Evolutionary conservation across 1,284 basidiomycete genomes (phyloP).

Genomic region (Trametes sp.): DNA sequence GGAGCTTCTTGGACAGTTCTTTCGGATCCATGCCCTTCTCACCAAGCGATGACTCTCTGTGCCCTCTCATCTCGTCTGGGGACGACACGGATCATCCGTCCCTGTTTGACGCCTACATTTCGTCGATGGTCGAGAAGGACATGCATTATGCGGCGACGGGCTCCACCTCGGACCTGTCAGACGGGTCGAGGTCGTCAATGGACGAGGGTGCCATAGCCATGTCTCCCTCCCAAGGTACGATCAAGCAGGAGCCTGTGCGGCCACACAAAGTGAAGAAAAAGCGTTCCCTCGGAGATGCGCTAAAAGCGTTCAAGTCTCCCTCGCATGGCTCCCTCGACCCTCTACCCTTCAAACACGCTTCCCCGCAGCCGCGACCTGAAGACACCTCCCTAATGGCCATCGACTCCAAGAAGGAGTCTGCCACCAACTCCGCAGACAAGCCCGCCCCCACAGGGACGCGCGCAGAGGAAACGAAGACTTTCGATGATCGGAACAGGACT

Average conservation of each 20-base stretch:
- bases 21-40: slow-evolving; percentile 20
- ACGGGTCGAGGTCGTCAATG: slow-evolving; percentile 21
- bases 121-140: slow-evolving; percentile 18
- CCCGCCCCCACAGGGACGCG: slow-evolving; percentile 12
- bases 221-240: slow-evolving; percentile 27
- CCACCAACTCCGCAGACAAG: too few species aligned
- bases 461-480: slow-evolving; percentile 22
- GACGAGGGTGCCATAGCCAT: slow-evolving; percentile 17
- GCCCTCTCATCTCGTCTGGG: slow-evolving; percentile 22
- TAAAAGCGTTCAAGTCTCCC: slow-evolving; percentile 24
- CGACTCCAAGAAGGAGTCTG: too few species aligned
- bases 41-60: slow-evolving; percentile 16
- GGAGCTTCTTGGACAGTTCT: slow-evolving; percentile 8
- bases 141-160: slow-evolving; percentile 3
- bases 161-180: slow-evolving; percentile 17
- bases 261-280: slow-evolving; percentile 26
- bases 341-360: slow-evolving; percentile 8
- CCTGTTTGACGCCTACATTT: slow-evolving; percentile 24
- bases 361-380: slow-evolving; percentile 15
- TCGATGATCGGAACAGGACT: slow-evolving; percentile 32
- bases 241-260: slow-evolving; percentile 21
- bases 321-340: slow-evolving; percentile 19
- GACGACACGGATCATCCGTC: slow-evolving; percentile 16
- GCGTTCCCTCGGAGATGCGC: slow-evolving; percentile 28
- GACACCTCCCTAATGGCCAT: slow-evolving; percentile 17